Percentiles rank a stretch among this genome's conserved stretches.
These are phyloP conservation scores for Blastobotrys robertii DNA, from an alignment of 805 yeast species.

Conservation along the genomic window DNA sequence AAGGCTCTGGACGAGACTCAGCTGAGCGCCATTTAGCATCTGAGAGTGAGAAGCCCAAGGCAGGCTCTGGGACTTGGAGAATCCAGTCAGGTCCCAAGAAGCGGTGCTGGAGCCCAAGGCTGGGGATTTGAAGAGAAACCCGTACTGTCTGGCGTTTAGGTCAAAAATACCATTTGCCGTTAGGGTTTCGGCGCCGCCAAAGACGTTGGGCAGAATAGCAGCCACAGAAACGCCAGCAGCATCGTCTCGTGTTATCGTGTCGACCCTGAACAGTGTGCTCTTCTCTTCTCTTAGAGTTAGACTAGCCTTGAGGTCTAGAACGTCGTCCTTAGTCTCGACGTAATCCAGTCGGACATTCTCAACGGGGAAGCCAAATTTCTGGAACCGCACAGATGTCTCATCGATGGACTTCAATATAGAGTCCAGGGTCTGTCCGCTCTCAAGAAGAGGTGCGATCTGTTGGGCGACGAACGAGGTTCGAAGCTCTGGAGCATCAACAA, in stretches of 20 bases:
- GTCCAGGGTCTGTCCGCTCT: no score
- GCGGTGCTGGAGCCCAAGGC: background rate
- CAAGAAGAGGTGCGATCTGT: no score
- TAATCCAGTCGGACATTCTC: no score
- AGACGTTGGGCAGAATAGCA: constrained; percentile 46
- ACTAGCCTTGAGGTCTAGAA: no score
- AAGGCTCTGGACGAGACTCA: constrained; percentile 29
- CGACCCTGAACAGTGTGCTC: background rate
- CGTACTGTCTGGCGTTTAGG: no score
- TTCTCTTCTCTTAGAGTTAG: no score
- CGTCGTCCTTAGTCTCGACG: no score
- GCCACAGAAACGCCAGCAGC: constrained; percentile 19
- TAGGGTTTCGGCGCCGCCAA: constrained; percentile 54
- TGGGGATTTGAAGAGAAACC: background rate
- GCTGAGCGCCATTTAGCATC: constrained; percentile 32
- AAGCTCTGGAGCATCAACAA: no score
- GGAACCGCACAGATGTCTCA: no score
- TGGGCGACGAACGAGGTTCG: no score
- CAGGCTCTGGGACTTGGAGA: constrained; percentile 32
- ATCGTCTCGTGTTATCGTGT: constrained; percentile 11
- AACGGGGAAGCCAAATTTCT: no score
- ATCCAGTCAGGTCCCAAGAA: background rate
- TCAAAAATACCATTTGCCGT: constrained; percentile 14
- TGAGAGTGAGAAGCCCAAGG: constrained; percentile 48
- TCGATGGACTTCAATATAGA: no score